Percentiles rank a stretch among this genome's conserved stretches.
phyloP scores from a whole-genome alignment of 805 yeast genomes.

The Metschnikowia arizonensis region DNA sequence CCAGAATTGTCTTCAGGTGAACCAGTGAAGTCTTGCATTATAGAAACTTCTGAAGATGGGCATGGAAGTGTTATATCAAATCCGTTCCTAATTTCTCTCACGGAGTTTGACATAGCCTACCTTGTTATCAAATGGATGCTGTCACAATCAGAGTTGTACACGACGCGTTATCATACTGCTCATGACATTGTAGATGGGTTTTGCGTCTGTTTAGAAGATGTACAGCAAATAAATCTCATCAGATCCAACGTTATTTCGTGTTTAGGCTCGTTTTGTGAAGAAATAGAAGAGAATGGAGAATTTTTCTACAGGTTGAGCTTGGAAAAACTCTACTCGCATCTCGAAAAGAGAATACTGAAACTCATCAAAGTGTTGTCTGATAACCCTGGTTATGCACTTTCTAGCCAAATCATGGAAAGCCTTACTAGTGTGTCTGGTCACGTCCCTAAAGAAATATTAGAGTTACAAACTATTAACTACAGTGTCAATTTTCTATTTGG shows the following conservation, averaged over 20 bases:
- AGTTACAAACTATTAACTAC: conserved; percentile 33
- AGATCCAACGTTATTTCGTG: conserved; percentile 2
- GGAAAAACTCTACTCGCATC: conserved; percentile 33
- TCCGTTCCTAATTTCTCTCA: conserved; percentile 9
- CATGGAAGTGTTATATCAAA: conserved; percentile 12
- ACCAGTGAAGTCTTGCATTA: conserved; percentile 15
- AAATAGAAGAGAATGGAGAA: conserved; percentile 31
- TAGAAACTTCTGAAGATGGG: conserved; percentile 2
- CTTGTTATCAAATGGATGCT: conserved; percentile 11
- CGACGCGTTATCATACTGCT: conserved; percentile 11
- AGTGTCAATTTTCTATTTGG: conserved; percentile 47
- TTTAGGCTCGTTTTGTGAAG: conserved; percentile 26
- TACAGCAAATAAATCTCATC: conserved; percentile 1
- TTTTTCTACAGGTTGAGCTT: conserved; percentile 39
- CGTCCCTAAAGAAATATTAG: conserved; percentile 34
- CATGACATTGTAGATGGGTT: conserved; percentile 15
- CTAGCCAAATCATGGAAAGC: conserved; percentile 19
- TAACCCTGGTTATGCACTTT: conserved; percentile 15
- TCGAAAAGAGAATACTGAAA: conserved; percentile 36
- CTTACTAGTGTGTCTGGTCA: conserved; percentile 20
- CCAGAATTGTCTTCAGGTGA: conserved; percentile 17
- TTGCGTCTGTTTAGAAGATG: neutral
- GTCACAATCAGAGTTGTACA: conserved; percentile 3
- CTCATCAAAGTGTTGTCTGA: conserved; percentile 28
- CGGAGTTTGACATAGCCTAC: conserved; percentile 13